Base-by-base conservation (phyloP, 345 rosid genomes). In the Citrus sp. region DNA sequence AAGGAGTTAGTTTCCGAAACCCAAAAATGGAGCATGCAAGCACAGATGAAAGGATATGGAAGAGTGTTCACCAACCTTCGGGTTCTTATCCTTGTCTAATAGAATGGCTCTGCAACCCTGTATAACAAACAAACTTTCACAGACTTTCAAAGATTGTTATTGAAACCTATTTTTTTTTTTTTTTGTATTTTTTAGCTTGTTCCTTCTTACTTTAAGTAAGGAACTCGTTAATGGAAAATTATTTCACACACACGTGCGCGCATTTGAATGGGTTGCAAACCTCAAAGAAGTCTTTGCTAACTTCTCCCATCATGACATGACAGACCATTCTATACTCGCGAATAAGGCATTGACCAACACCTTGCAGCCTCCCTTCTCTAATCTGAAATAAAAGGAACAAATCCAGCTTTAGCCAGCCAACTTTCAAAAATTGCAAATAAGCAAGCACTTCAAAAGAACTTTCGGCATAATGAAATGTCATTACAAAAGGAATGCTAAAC, bases 51-150 rank as follows among this genome's bases (percentile, higher is more conserved):
- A 18, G 32, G 59, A 60, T 51, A n/a, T 9, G 77, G 74, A 72
- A 74, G 54, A 9, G 82, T 54, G 46, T 14, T 54, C 49, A 70
- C 54, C 32, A 65, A 92, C 98, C 97, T 91, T 91, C 19, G 95
- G 97, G 78, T 89, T 94, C 85, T 76, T 91, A 84, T 90, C 98
- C 84, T 94, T 94, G 59, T 93, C 98, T 74, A 91, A 30, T 80
- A 94, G 87, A 65, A 93, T 85, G 80, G 98, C 98, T 84, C 98
- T 90, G 88, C 97, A 92, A 74, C 98, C 98, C 98, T 95, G 90
- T 79, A 85, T 77, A 58, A 24, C 67, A 75, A 9, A 55, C 12
- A 1, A 56, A 46, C 25, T 64, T 2, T 40, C 46, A 55, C 7
- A 1, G 49, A 46, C 25, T 64, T 2, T 40, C 46, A 2, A 34